These are phyloP conservation scores for Ustilago shanxiensis DNA, from an alignment of 1,284 basidiomycete species.

Conservation along the genomic window DNA sequence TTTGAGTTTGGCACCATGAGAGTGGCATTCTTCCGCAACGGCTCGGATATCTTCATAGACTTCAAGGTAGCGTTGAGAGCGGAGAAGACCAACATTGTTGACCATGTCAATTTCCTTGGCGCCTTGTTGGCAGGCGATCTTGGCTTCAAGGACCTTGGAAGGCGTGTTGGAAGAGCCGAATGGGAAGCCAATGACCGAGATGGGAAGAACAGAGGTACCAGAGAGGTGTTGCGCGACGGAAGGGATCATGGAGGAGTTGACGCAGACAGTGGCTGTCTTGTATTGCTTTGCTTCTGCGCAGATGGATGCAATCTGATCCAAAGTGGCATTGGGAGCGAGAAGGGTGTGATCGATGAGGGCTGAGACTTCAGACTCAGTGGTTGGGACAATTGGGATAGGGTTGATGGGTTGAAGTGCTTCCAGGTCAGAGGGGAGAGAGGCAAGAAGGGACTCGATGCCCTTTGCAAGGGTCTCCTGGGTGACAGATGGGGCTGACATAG, in stretches of 20 bases:
- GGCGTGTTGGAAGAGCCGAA: conserved; percentile 51
- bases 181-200: conserved; percentile 57
- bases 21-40: conserved; percentile 50
- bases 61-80: conserved; percentile 32
- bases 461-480: conserved; percentile 29
- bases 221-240: conserved; percentile 74
- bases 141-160: conserved; percentile 56
- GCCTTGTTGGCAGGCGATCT: conserved; percentile 43
- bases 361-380: conserved; percentile 39
- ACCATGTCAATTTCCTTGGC: conserved; percentile 67
- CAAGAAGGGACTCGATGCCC: conserved; percentile 29
- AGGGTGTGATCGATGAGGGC: conserved; percentile 66
- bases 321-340: conserved; percentile 56
- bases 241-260: conserved; percentile 58
- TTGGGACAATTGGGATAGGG: conserved; percentile 34
- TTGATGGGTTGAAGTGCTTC: conserved; percentile 27
- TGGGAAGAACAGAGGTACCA: conserved; percentile 41
- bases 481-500: conserved; percentile 11
- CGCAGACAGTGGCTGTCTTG: conserved; percentile 59
- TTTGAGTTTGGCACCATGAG: conserved; percentile 48
- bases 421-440: conserved; percentile 23
- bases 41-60: conserved; percentile 54
- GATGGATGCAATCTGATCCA: conserved; percentile 44
- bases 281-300: conserved; percentile 53
- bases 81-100: conserved; percentile 61